These are phyloP conservation scores for Encephalitozoon romaleae DNA, from an alignment of 371 early-diverging fungal genomes.

Conservation along the genomic window DNA sequence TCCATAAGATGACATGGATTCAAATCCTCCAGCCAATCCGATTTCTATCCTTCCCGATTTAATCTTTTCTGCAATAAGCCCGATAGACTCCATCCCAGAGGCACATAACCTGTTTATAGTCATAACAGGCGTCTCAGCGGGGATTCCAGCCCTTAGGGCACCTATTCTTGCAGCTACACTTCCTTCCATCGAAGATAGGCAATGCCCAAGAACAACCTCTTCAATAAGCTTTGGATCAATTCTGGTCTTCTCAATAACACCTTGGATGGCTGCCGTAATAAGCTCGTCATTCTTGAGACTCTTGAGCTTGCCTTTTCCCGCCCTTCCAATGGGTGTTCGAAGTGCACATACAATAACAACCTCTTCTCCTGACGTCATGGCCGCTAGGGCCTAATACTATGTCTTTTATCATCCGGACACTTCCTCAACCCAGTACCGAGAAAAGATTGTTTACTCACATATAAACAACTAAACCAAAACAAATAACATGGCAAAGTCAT, in stretches of 20 bases:
- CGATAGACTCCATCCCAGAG: constrained; percentile 82
- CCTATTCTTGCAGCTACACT: constrained; percentile 90
- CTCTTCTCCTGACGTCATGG: neutral
- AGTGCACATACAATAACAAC: constrained; percentile 19
- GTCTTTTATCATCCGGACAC: neutral
- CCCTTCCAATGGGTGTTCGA: constrained; percentile 25
- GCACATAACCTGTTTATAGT: constrained; percentile 92
- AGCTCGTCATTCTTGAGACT: constrained; percentile 15
- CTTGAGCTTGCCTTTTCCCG: constrained; percentile 8
- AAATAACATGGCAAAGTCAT: neutral
- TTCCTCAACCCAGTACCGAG: neutral
- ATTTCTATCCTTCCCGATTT: constrained; percentile 77
- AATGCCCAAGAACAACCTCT: constrained; percentile 74
- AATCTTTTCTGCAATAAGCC: constrained; percentile 76
- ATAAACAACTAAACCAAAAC: neutral
- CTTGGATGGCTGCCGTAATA: neutral
- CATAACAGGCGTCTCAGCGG: constrained; percentile 68
- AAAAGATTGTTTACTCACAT: neutral
- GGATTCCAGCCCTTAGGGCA: constrained; percentile 65
- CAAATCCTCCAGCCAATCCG: constrained; percentile 92
- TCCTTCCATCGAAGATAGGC: constrained; percentile 73
- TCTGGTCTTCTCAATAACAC: constrained; percentile 55
- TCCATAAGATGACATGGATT: constrained; percentile 84
- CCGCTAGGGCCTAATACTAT: neutral
- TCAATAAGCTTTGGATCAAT: constrained; percentile 67